Conservation (phyloP, 2,329 filamentous ascomycete species). For the Colletotrichum horii region DNA sequence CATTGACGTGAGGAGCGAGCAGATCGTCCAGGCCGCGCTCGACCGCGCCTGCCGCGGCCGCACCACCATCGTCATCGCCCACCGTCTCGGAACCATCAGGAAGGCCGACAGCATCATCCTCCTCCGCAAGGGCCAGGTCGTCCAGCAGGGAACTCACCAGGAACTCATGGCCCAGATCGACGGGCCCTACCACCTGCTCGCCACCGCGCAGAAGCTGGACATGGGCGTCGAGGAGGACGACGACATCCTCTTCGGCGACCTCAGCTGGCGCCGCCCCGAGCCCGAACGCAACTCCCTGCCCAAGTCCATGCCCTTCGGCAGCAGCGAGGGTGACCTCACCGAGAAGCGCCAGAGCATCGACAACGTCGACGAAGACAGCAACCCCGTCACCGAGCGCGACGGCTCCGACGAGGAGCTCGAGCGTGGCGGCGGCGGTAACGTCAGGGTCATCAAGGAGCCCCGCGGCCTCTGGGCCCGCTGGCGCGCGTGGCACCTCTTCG, state of each 20-base stretch:
- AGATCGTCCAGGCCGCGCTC: constrained; percentile 54
- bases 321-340: constrained; percentile 9
- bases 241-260: constrained; percentile 23
- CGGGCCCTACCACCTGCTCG: constrained; percentile 49
- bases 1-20: constrained; percentile 63
- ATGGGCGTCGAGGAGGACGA: constrained; percentile 15
- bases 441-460: constrained; percentile 3
- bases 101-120: constrained; percentile 66
- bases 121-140: constrained; percentile 54
- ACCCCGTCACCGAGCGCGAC: background rate
- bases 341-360: constrained; percentile 15
- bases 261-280: constrained; percentile 14
- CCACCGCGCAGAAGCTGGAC: constrained; percentile 32
- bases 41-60: constrained; percentile 53
- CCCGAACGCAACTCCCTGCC: background rate
- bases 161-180: constrained; percentile 49
- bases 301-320: background rate
- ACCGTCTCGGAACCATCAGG: constrained; percentile 56
- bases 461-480: background rate
- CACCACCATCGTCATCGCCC: constrained; percentile 66
- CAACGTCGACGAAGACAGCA: background rate
- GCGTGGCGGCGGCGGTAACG: background rate
- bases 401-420: constrained; percentile 16
- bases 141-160: constrained; percentile 64
- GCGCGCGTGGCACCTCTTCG: constrained; percentile 2